A percentile compares a stretch with the other conserved stretches of the same genome.
Evolutionary conservation across 2,329 filamentous ascomycete species (phyloP).

Genomic region (Pseudogymnoascus sp.): DNA sequence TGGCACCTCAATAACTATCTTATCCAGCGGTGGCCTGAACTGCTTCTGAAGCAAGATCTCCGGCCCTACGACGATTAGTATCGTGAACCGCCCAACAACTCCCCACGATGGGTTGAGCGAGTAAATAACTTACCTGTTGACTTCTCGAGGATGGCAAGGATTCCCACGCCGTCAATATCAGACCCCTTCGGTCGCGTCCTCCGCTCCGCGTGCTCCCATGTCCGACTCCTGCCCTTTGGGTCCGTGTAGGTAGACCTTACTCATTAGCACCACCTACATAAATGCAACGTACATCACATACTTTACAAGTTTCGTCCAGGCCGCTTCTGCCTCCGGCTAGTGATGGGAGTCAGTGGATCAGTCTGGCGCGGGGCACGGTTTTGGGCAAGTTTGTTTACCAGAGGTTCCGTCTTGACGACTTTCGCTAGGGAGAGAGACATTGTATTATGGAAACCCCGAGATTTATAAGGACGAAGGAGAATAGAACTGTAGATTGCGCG

Average conservation of each 20-base stretch:
- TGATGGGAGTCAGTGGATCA: constrained; percentile 9
- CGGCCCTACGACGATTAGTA: constrained; percentile 30
- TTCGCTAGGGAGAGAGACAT: constrained; percentile 41
- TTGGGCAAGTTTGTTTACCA: constrained; percentile 31
- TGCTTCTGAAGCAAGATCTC: constrained; percentile 61
- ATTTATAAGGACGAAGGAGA: neutral
- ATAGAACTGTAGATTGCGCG: neutral
- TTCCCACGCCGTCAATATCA: constrained; percentile 66
- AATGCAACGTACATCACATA: constrained; percentile 27
- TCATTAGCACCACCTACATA: neutral
- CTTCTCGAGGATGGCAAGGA: constrained; percentile 60
- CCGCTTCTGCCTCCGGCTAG: constrained; percentile 37
- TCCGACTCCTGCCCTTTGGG: constrained; percentile 48
- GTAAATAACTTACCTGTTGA: constrained; percentile 33
- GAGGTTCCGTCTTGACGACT: constrained; percentile 37
- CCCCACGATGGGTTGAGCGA: neutral
- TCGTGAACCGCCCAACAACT: neutral
- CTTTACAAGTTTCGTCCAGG: constrained; percentile 55
- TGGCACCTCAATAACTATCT: constrained; percentile 55
- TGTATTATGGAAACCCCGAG: neutral
- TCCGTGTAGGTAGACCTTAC: constrained; percentile 57
- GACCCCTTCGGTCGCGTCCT: constrained; percentile 54
- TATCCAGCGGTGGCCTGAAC: constrained; percentile 55
- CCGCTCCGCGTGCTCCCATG: constrained; percentile 70
- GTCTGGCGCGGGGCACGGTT: neutral